phyloP scores from a whole-genome alignment of 345 rosid species.

The Durio zibethinus region DNA sequence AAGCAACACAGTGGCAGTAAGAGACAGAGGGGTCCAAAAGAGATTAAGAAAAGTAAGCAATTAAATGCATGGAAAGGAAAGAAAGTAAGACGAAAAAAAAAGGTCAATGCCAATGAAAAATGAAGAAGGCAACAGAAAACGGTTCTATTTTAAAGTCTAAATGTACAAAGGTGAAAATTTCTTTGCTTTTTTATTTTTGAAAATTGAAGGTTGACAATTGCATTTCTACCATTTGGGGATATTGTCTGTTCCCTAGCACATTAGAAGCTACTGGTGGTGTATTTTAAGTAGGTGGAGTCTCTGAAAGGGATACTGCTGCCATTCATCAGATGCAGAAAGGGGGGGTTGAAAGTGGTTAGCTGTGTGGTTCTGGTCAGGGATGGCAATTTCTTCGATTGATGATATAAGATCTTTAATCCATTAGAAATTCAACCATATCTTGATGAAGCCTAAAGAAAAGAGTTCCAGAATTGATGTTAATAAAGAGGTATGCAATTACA shows the following conservation, averaged over 20 bases:
- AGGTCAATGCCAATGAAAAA: constrained; percentile 12
- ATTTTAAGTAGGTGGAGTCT: background rate
- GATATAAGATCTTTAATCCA: background rate
- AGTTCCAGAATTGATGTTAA: background rate
- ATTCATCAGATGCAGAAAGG: background rate
- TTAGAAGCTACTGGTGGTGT: background rate
- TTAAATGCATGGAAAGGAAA: constrained; percentile 23
- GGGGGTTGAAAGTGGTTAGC: background rate
- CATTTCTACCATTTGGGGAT: background rate
- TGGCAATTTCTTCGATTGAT: background rate
- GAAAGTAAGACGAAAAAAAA: constrained; percentile 9
- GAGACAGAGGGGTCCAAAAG: constrained; percentile 18
- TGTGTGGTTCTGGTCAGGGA: background rate
- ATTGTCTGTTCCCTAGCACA: background rate
- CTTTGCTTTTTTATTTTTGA: background rate
- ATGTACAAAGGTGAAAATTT: background rate
- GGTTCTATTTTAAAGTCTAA: background rate
- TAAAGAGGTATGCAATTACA: background rate
- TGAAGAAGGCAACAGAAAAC: constrained; percentile 7
- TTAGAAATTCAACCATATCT: background rate
- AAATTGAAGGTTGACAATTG: background rate
- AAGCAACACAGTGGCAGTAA: constrained; percentile 14
- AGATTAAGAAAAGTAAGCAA: constrained; percentile 19
- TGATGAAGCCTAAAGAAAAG: background rate
- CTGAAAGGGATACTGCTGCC: background rate